Base-by-base conservation (phyloP, 495 filamentous ascomycete species). In the Staphylotrichum longicolle region DNA sequence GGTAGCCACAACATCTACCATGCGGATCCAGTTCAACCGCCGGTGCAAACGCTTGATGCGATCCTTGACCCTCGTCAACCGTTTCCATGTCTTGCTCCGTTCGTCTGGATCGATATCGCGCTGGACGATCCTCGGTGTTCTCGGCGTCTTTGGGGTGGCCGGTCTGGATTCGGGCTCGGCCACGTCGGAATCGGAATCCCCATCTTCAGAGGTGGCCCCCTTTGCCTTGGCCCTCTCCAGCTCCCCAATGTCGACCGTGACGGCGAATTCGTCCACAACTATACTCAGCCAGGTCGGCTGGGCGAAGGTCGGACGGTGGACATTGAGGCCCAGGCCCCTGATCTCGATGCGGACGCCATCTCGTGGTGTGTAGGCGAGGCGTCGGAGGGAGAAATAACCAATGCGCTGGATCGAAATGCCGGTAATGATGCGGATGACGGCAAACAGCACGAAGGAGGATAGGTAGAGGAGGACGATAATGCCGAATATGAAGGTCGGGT, bases 201-300 rank as follows among this genome's bases (percentile, higher is more conserved):
- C 33, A 52, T 70, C 72, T 58, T 58, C 70, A 4, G 57, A 50
- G 11, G 69, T 70, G 9, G 57, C 46, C 7, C 60, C 72, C 47
- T 45, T 63, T 41, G 62, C 67, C 68, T 71, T 80, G 47, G 69
- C 72, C 62, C 70, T 71, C 72, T 86, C 72, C 70, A 93, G 71
- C 39, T 81, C 78, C 52, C 83, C 81, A 52, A 91, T 74, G 72
- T 98, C 91, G 32, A 97, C 70, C 0, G 89, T 92, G n/a, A 98
- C 79, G 48, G 83, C 88, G 41, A 96, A 75, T 62, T 96, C 93
- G 59, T 85, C 87, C 53, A 98, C 75, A 30, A 91, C 89, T 41
- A 99, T 80, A 67, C 91, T 96, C 62, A 97, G 76, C 94, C 94
- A 99, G 74, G 95, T 97, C 52, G 94, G 93, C 72, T 97, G 92